phyloP scores from a whole-genome alignment of 2,329 filamentous ascomycete genomes.

The Venturia nashicola region DNA sequence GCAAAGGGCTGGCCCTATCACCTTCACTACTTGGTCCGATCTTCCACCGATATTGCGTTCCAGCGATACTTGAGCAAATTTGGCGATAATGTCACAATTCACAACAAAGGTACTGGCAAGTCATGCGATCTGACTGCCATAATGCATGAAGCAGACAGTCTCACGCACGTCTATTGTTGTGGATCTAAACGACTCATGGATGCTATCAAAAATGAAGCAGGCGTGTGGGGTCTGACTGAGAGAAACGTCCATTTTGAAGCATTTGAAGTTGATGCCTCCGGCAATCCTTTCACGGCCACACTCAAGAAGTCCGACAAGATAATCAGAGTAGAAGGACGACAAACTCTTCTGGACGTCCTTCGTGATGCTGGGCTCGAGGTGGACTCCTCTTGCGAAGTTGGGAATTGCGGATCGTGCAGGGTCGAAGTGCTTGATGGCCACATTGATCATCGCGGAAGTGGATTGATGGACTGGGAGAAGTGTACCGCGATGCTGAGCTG shows the following conservation, averaged over 20 bases:
- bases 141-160: slow-evolving; percentile 35
- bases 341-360: slow-evolving; percentile 30
- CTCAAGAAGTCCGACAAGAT: slow-evolving; percentile 32
- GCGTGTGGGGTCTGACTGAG: slow-evolving; percentile 30
- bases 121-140: slow-evolving; percentile 40
- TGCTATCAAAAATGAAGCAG: slow-evolving; percentile 31
- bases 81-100: slow-evolving; percentile 33
- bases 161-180: slow-evolving; percentile 49
- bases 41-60: slow-evolving; percentile 42
- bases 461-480: slow-evolving; percentile 25
- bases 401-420: slow-evolving; percentile 32
- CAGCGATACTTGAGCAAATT: slow-evolving; percentile 31
- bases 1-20: slow-evolving; percentile 27
- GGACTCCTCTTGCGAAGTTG: slow-evolving; percentile 30
- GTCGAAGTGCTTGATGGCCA: slow-evolving; percentile 26
- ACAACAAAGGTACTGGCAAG: slow-evolving; percentile 39
- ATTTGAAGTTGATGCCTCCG: slow-evolving; percentile 41
- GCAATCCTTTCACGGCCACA: slow-evolving; percentile 48
- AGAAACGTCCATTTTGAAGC: slow-evolving; percentile 49
- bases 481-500: slow-evolving; percentile 23
- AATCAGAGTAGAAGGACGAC: slow-evolving; percentile 31
- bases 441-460: slow-evolving; percentile 28
- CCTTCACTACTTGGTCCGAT: slow-evolving; percentile 48
- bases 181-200: slow-evolving; percentile 47
- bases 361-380: slow-evolving; percentile 31